Conservation (phyloP, 2,329 filamentous ascomycete genomes). For the Aspergillus sclerotialis region DNA sequence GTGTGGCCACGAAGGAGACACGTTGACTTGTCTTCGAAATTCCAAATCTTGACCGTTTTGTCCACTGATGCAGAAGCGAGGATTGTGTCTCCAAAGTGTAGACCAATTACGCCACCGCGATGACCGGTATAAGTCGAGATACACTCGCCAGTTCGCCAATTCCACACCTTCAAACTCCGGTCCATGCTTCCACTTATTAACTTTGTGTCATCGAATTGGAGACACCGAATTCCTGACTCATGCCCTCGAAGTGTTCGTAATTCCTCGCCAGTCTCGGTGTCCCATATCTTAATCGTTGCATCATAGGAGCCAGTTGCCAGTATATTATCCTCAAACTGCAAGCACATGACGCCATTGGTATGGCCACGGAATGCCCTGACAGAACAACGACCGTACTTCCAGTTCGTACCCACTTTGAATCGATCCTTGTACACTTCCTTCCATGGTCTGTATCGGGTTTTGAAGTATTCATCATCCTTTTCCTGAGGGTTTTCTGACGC, state of each 20-base stretch:
- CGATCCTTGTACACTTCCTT: constrained; percentile 95
- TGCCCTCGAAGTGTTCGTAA: constrained; percentile 81
- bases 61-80: constrained; percentile 87
- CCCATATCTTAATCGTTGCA: constrained; percentile 91
- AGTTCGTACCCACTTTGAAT: constrained; percentile 93
- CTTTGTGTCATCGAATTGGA: constrained; percentile 90
- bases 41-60: constrained; percentile 84
- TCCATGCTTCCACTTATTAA: constrained; percentile 88
- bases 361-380: constrained; percentile 81
- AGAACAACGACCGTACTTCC: constrained; percentile 88
- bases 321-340: constrained; percentile 80
- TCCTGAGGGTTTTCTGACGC: constrained; percentile 16
- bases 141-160: constrained; percentile 86
- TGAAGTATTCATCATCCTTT: constrained; percentile 42
- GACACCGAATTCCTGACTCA: constrained; percentile 71
- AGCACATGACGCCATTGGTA: constrained; percentile 75
- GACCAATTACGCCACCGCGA: constrained; percentile 71
- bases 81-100: constrained; percentile 79
- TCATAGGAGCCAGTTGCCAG: constrained; percentile 95
- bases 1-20: constrained; percentile 75
- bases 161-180: constrained; percentile 85
- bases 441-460: constrained; percentile 62
- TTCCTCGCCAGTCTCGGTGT: constrained; percentile 80
- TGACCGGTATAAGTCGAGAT: constrained; percentile 76
- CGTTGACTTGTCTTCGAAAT: constrained; percentile 75